These are phyloP conservation scores for Candida freyschussii DNA, from an alignment of 1,139 yeast species.

Conservation along the genomic window DNA sequence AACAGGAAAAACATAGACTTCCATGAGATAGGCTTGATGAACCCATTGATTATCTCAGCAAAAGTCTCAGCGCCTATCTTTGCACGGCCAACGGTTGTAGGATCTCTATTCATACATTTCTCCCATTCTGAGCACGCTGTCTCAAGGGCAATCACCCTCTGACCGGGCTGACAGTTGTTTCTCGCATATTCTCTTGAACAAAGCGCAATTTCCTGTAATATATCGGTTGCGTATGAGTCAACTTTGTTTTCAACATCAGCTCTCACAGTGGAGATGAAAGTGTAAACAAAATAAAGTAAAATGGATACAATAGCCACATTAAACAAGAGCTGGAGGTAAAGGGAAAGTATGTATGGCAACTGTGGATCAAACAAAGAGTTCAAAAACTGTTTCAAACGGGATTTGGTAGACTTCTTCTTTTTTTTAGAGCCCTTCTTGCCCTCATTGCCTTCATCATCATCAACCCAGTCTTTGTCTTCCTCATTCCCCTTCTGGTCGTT, in stretches of 20 bases:
- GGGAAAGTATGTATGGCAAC: constrained; percentile 61
- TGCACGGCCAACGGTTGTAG: constrained; percentile 71
- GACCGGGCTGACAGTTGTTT: constrained; percentile 62
- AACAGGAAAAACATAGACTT: constrained; percentile 55
- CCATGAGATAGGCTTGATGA: constrained; percentile 70
- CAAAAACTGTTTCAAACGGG: constrained; percentile 17
- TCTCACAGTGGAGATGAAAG: constrained; percentile 56
- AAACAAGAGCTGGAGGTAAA: constrained; percentile 66
- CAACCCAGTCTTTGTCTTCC: constrained; percentile 15
- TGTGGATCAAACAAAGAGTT: constrained; percentile 42
- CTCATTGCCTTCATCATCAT: constrained; percentile 13
- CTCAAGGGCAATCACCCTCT: constrained; percentile 69
- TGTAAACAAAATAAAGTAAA: constrained; percentile 48
- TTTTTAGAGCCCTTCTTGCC: constrained; percentile 6
- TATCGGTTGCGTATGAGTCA: constrained; percentile 56
- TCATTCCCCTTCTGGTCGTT: no score
- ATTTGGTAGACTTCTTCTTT: constrained; percentile 9
- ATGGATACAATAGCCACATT: constrained; percentile 56
- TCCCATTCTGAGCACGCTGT: constrained; percentile 72
- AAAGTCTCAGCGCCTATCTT: constrained; percentile 75
- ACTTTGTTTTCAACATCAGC: constrained; percentile 69
- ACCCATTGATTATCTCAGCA: constrained; percentile 77
- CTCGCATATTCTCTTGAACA: constrained; percentile 68
- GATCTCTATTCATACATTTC: constrained; percentile 83
- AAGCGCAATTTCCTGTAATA: constrained; percentile 58